These are phyloP conservation scores for Melanomma pulvis-pyrius DNA, from an alignment of 495 filamentous ascomycete species.

Conservation along the genomic window DNA sequence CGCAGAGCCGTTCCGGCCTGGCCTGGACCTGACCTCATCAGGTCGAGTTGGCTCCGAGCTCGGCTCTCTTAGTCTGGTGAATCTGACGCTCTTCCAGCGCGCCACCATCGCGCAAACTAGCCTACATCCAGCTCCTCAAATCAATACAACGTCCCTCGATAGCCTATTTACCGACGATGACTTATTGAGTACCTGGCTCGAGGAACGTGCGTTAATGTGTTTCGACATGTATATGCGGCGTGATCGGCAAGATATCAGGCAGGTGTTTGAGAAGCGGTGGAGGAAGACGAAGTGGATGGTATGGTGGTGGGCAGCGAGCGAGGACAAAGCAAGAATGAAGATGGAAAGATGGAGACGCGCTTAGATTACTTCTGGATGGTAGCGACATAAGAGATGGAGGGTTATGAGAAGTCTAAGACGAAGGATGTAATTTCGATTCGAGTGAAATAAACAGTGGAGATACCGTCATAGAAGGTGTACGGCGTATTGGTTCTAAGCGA, in stretches of 20 bases:
- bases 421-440: not conserved
- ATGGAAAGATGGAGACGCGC: slow-evolving; percentile 26
- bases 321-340: slow-evolving; percentile 25
- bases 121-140: not conserved
- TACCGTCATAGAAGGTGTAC: no score
- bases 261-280: slow-evolving; percentile 4
- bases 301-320: slow-evolving; percentile 27
- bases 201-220: not conserved
- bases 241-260: not conserved
- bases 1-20: not conserved
- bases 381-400: no score
- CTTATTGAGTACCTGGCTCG: not conserved
- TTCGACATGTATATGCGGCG: not conserved
- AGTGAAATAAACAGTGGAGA: no score
- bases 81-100: slow-evolving; percentile 15
- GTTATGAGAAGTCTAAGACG: not conserved
- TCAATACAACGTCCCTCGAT: not conserved
- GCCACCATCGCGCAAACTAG: slow-evolving; percentile 1
- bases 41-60: not conserved
- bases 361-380: no score
- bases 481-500: no score
- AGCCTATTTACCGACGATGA: not conserved
- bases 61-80: not conserved
- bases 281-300: slow-evolving; percentile 5
- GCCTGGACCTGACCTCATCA: not conserved